Conservation (phyloP, 768 basidiomycete species). For the Rhizopogon vinicolor region DNA sequence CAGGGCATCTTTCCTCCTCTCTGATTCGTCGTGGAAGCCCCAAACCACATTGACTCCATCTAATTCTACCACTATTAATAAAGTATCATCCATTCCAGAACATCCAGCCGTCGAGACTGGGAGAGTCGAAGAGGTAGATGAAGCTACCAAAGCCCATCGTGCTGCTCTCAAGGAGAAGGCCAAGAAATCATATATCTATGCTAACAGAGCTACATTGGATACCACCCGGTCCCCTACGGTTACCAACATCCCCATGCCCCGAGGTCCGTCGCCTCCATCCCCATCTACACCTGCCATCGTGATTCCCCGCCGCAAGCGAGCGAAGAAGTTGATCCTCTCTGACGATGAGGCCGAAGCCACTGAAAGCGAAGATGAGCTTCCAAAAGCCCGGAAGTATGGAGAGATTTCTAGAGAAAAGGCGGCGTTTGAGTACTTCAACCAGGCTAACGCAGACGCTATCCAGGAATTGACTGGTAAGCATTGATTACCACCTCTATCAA, state of each 20-base stretch:
- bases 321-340: conserved; percentile 60
- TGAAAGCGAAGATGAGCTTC: conserved; percentile 44
- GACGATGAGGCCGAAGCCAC: conserved; percentile 56
- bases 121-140: conserved; percentile 67
- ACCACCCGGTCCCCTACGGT: conserved; percentile 30
- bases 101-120: conserved; percentile 36
- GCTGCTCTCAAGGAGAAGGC: conserved; percentile 69
- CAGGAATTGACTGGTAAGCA: conserved; percentile 72
- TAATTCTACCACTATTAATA: conserved; percentile 4
- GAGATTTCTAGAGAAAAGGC: conserved; percentile 40
- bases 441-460: conserved; percentile 53
- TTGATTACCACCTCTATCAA: neutral
- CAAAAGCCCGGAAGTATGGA: conserved; percentile 25
- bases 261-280: conserved; percentile 32
- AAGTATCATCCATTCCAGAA: conserved; percentile 9
- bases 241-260: conserved; percentile 31
- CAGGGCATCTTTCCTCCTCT: conserved; percentile 53
- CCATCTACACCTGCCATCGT: conserved; percentile 38
- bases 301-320: conserved; percentile 42
- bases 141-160: conserved; percentile 63
- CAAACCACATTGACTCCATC: conserved; percentile 17
- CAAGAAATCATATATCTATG: conserved; percentile 80
- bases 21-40: conserved; percentile 53
- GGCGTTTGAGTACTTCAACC: conserved; percentile 69
- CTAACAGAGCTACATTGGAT: conserved; percentile 54